phyloP scores from a whole-genome alignment of 257 asterid genomes.

The Solanum appendiculatum region DNA sequence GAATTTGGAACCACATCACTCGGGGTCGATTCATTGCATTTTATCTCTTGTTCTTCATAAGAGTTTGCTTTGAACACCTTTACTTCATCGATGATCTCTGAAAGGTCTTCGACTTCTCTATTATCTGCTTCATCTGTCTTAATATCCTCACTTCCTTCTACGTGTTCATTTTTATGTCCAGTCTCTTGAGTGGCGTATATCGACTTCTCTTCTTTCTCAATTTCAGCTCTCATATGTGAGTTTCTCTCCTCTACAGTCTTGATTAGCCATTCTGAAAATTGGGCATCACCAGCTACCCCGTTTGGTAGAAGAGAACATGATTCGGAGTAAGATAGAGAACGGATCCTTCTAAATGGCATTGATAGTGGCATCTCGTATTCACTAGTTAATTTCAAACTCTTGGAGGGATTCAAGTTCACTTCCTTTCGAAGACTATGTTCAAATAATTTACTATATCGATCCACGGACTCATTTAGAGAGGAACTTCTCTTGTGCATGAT shows the following conservation, averaged over 20 bases:
- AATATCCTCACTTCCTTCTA: neutral
- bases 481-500: conserved; percentile 31
- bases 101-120: conserved; percentile 3
- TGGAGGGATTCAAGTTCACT: conserved; percentile 23
- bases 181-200: neutral
- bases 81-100: neutral
- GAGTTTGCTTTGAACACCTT: neutral
- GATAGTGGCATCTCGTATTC: conserved; percentile 31
- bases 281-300: conserved; percentile 15
- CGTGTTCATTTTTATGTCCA: neutral
- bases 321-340: conserved; percentile 43
- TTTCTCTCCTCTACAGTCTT: conserved; percentile 5
- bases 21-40: neutral
- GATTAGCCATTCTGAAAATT: conserved; percentile 9
- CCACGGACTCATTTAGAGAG: conserved; percentile 53
- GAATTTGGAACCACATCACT: conserved; percentile 5
- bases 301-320: conserved; percentile 18
- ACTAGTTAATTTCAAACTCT: conserved; percentile 51
- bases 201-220: conserved; percentile 3
- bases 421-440: conserved; percentile 25
- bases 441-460: conserved; percentile 42
- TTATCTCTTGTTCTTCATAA: neutral
- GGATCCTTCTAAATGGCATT: conserved; percentile 25
- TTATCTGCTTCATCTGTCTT: conserved; percentile 6
- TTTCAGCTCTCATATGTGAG: neutral